phyloP scores from a whole-genome alignment of 345 rosid genomes.

The Eucalyptus erythrocorys region DNA sequence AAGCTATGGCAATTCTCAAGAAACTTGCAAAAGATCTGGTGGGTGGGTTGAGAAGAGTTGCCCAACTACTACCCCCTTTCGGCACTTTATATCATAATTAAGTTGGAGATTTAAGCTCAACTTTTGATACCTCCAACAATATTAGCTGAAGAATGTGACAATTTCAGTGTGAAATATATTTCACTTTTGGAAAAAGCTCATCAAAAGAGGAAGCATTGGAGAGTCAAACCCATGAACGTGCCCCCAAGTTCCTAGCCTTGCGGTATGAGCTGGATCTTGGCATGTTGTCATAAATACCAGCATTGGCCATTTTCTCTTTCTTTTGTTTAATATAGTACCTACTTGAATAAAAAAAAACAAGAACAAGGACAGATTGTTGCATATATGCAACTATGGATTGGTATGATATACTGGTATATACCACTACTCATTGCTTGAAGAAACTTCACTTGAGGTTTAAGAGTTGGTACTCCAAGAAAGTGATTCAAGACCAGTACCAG shows the following conservation, averaged over 20 bases:
- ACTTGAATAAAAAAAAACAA: not conserved
- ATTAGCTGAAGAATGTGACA: not conserved
- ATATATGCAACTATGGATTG: not conserved
- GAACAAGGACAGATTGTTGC: not conserved
- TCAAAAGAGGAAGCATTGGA: not conserved
- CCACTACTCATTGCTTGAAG: not conserved
- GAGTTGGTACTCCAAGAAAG: slow-evolving; percentile 6
- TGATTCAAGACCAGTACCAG: slow-evolving; percentile 3
- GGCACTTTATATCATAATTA: not conserved
- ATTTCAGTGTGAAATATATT: not conserved
- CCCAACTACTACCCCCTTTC: not conserved
- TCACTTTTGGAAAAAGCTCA: not conserved
- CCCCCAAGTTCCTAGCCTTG: not conserved
- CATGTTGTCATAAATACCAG: not conserved
- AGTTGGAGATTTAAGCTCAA: not conserved
- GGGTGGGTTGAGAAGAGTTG: not conserved
- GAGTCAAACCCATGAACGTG: not conserved
- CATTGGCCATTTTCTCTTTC: not conserved
- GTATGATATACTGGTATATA: not conserved
- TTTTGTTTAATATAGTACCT: not conserved
- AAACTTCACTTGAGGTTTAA: slow-evolving; percentile 12
- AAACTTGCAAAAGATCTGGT: not conserved
- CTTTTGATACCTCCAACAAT: not conserved
- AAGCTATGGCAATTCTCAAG: not conserved
- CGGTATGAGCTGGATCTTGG: not conserved